Conservation (phyloP, 768 basidiomycete species). For the Collybiopsis confluens region DNA sequence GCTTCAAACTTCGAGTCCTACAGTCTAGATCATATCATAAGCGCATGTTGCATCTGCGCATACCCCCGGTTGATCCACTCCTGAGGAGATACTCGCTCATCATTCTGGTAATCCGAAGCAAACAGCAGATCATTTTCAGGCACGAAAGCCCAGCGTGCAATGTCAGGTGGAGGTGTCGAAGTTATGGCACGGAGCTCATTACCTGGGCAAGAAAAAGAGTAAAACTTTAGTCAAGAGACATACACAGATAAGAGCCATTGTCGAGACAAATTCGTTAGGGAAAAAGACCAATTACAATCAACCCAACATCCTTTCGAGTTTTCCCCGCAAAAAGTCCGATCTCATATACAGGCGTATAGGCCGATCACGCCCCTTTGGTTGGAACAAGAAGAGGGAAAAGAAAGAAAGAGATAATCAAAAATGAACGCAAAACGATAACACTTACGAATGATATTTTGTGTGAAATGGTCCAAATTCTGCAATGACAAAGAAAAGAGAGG, state of each 20-base stretch:
- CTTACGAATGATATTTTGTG: constrained; percentile 61
- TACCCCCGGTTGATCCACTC: constrained; percentile 56
- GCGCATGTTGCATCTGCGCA: constrained; percentile 36
- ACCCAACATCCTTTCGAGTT: no score
- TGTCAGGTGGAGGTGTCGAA: constrained; percentile 55
- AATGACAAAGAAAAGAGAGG: neutral
- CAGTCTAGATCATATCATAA: constrained; percentile 15
- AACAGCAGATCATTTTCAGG: constrained; percentile 57
- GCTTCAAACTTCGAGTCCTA: no score
- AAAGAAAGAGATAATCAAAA: constrained; percentile 1
- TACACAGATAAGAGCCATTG: no score
- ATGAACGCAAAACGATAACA: constrained; percentile 3
- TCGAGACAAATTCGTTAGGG: no score
- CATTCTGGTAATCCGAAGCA: constrained; percentile 22
- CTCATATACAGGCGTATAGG: no score
- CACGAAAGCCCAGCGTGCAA: constrained; percentile 56
- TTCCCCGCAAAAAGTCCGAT: no score
- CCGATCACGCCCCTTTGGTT: no score
- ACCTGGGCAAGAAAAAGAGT: constrained; percentile 24
- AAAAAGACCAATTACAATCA: no score
- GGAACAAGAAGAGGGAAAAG: neutral
- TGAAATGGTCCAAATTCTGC: constrained; percentile 69
- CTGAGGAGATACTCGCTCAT: constrained; percentile 44
- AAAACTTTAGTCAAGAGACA: neutral
- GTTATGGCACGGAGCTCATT: constrained; percentile 63